Conservation (phyloP, 768 basidiomycete genomes). For the Pleurotus djamor region DNA sequence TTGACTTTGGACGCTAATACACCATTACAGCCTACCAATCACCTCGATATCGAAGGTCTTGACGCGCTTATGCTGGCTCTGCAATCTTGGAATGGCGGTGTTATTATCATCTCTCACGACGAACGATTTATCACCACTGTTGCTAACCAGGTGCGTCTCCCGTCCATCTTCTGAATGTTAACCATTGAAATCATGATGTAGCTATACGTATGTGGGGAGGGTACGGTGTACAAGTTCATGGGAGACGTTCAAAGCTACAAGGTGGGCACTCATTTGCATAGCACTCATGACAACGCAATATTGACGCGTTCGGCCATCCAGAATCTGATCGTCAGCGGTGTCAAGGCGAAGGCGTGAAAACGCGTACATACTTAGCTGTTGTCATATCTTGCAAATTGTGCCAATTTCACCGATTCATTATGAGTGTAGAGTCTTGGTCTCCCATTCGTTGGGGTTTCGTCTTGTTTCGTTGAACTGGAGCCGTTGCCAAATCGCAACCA, state of each 20-base stretch:
- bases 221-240: slow-evolving; percentile 76
- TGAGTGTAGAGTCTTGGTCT: too few species aligned
- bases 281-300: slow-evolving; percentile 10
- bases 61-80: slow-evolving; percentile 91
- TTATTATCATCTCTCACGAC: slow-evolving; percentile 94
- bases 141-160: slow-evolving; percentile 65
- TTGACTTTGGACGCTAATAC: slow-evolving; percentile 3
- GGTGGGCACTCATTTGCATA: slow-evolving; percentile 32
- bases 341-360: slow-evolving; percentile 56
- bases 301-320: slow-evolving; percentile 19
- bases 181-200: slow-evolving; percentile 24
- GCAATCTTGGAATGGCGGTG: slow-evolving; percentile 82
- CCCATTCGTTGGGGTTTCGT: too few species aligned
- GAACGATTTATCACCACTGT: slow-evolving; percentile 93
- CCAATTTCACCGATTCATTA: too few species aligned
- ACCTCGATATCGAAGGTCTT: slow-evolving; percentile 96
- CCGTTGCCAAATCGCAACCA: too few species aligned
- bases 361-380: background rate
- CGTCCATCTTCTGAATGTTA: background rate
- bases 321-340: slow-evolving; percentile 75
- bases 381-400: background rate
- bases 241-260: slow-evolving; percentile 94
- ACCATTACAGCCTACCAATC: slow-evolving; percentile 79
- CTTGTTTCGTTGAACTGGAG: too few species aligned
- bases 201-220: slow-evolving; percentile 94